Base-by-base conservation (phyloP, 2,329 filamentous ascomycete species). In the Xylariales sp. region DNA sequence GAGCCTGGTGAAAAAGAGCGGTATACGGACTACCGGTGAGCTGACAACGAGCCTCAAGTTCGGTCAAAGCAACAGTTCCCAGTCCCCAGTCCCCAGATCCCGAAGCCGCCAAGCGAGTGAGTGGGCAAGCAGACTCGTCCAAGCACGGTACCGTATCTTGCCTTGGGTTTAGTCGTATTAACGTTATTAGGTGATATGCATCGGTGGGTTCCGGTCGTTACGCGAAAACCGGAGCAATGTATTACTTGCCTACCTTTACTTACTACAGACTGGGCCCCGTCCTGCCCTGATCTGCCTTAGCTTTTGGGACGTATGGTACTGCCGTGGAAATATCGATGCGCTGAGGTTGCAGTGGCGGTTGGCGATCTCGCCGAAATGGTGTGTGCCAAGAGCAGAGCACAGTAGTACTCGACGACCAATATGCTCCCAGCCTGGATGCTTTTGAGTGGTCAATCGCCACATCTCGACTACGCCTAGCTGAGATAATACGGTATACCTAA, bases 21-120 rank as follows among this genome's bases (percentile, higher is more conserved):
- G 64, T 59, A 58, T 48, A 56, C 43, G 23, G 36, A 39, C 41
- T 41, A 45, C 16, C 16, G 53, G 52, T 41, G 32, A 58, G 56
- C 36, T 58, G 41, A 23, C 8, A 41, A 68, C 8, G 46, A 68
- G 62, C 54, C 53, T 65, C 53, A 39, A 36, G 46, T 48, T 59
- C 14, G 50, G 43, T 46, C 50, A 49, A 32, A 49, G 61, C 36
- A 54, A 54, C 23, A n/a, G 56, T 45, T 23, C 23, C 23, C 23
- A 23, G 23, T 23, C 23, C 23, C 23, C 23, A 23, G 23, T 23
- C 23, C 57, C 54, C 53, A 46, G 46, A 23, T 34, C 52, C 23
- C 52, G 34, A 32, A 36, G 23, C 23, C 23, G 23, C 23, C 30
- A 23, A 52, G 39, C 23, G 23, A 23, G 23, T 23, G 23, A 23